A percentile compares a stretch with the other conserved stretches of the same genome.
phyloP scores from a whole-genome alignment of 2,329 filamentous ascomycete species.

The Aspergillus sclerotialis region DNA sequence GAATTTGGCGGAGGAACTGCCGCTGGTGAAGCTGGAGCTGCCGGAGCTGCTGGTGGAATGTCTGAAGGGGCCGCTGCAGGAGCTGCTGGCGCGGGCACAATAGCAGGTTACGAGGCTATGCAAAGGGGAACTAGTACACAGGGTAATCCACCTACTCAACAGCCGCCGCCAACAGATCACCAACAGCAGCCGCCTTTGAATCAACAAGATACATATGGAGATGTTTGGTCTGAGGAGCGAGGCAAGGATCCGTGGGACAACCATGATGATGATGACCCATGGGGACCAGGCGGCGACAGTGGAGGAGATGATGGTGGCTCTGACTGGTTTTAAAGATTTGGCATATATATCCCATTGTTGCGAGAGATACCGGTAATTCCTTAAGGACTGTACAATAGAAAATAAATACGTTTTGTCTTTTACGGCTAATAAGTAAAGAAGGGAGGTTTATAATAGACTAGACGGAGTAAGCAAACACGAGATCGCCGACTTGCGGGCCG shows the following conservation, averaged over 20 bases:
- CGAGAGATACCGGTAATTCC: no score
- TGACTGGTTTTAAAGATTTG: conserved; percentile 17
- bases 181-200: conserved; percentile 8
- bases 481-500: not conserved
- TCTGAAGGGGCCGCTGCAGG: conserved; percentile 37
- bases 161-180: conserved; percentile 10
- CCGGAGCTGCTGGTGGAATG: conserved; percentile 36
- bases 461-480: not conserved
- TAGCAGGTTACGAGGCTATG: conserved; percentile 60
- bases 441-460: not conserved
- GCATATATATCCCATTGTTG: not conserved
- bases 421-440: not conserved
- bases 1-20: conserved; percentile 35
- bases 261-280: conserved; percentile 12
- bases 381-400: conserved; percentile 1
- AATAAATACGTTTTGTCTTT: not conserved
- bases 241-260: conserved; percentile 16
- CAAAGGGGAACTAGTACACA: conserved; percentile 37
- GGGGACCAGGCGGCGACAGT: conserved; percentile 11
- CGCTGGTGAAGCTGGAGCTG: conserved; percentile 33
- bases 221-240: conserved; percentile 19
- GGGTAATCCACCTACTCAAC: conserved; percentile 11
- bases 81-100: conserved; percentile 49
- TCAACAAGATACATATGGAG: conserved; percentile 17
- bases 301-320: conserved; percentile 18